A percentile compares a stretch with the other conserved stretches of the same genome.
phyloP scores from a whole-genome alignment of 495 filamentous ascomycete genomes.

The Ramalina peruviana region DNA sequence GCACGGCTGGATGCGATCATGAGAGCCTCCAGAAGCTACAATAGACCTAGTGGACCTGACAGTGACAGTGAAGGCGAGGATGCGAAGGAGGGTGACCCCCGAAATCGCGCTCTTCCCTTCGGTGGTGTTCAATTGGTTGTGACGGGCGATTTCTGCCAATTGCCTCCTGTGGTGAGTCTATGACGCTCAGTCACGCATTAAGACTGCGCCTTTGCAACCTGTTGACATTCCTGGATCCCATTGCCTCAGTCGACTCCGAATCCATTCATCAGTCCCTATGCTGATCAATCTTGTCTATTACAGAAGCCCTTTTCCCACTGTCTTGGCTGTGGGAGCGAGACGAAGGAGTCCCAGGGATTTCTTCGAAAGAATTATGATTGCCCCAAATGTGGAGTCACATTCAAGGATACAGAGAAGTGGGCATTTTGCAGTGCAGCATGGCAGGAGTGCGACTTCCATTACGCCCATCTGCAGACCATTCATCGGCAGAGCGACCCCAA shows the following conservation, averaged over 20 bases:
- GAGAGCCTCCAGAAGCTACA: slow-evolving; percentile 22
- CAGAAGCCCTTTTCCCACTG: slow-evolving; percentile 24
- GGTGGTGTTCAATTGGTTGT: slow-evolving; percentile 33
- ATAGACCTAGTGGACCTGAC: not conserved
- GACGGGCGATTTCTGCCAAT: slow-evolving; percentile 30
- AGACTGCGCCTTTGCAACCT: no score
- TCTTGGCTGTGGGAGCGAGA: slow-evolving; percentile 21
- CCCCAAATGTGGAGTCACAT: slow-evolving; percentile 14
- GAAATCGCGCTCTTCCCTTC: slow-evolving; percentile 14
- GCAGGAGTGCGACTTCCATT: slow-evolving; percentile 22
- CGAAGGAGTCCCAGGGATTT: not conserved
- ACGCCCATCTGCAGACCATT: slow-evolving; percentile 30
- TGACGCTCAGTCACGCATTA: no score
- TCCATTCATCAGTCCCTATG: no score
- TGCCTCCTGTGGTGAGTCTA: slow-evolving; percentile 23
- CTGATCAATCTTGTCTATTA: not conserved
- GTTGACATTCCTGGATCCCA: no score
- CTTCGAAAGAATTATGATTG: slow-evolving; percentile 14
- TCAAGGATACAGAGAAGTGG: slow-evolving; percentile 8
- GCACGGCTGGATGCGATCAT: slow-evolving; percentile 38
- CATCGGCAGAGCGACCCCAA: slow-evolving; percentile 37
- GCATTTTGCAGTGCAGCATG: slow-evolving; percentile 17
- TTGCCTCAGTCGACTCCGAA: no score
- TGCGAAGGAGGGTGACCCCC: no score
- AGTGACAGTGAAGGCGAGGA: no score